phyloP scores from a whole-genome alignment of 2,329 filamentous ascomycete species.

The Cordyceps cateniannulata region DNA sequence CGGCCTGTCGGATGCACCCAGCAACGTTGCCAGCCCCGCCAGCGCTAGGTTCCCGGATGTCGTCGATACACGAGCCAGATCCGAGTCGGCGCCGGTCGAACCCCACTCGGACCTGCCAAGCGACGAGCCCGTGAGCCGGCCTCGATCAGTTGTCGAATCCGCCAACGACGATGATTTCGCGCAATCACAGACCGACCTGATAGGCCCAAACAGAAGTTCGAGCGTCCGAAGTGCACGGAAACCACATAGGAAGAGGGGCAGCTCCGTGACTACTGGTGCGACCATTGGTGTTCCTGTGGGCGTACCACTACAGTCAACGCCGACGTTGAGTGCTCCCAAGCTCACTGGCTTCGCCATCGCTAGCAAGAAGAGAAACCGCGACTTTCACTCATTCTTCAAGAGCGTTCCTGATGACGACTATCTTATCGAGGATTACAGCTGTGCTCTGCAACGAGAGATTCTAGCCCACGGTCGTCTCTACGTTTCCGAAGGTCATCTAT shows the following conservation, averaged over 20 bases:
- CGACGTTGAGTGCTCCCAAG: conserved; percentile 57
- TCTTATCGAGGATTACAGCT: conserved; percentile 97
- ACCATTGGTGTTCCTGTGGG: conserved; percentile 65
- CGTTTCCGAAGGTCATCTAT: conserved; percentile 93
- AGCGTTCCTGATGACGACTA: conserved; percentile 98
- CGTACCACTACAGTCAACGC: conserved; percentile 54
- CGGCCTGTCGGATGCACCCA: conserved; percentile 62
- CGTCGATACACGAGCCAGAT: conserved; percentile 41
- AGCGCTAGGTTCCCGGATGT: conserved; percentile 47
- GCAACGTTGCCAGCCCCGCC: conserved; percentile 48
- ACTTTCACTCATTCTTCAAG: conserved; percentile 90
- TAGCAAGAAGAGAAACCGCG: conserved; percentile 89
- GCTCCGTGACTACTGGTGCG: conserved; percentile 62
- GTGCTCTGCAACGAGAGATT: conserved; percentile 91
- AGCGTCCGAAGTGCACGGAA: conserved; percentile 60
- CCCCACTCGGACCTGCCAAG: conserved; percentile 22
- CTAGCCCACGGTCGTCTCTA: conserved; percentile 89
- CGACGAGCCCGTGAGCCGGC: conserved; percentile 33
- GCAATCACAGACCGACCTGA: conserved; percentile 47
- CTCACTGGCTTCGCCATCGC: conserved; percentile 94
- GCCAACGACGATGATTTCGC: conserved; percentile 54
- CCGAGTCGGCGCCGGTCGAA: conserved; percentile 55
- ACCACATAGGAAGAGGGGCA: conserved; percentile 69
- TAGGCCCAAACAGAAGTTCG: conserved; percentile 58
- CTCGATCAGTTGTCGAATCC: conserved; percentile 47